Percentiles rank a stretch among this genome's conserved stretches.
These are phyloP conservation scores for sunflower (Helianthus annuus) DNA, from an alignment of 129 eudicot species.

Conservation along the genomic window HanXRQr2.0-SUNRISE NC_035448.2:129051213-129051712, in stretches of 20 bases:
- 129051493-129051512: neutral
- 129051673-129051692: neutral
- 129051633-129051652: neutral
- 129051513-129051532: neutral
- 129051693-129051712: neutral
- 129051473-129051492: conserved; percentile 9
- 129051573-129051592: too few relatives aligned
- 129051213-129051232: conserved; percentile 54
- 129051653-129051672: neutral
- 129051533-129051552: neutral
- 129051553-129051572: neutral
- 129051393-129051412: conserved; percentile 63
- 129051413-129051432: conserved; percentile 30
- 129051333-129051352: neutral
- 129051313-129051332: neutral
- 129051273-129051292: conserved; percentile 75
- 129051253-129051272: conserved; percentile 48
- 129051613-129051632: too few relatives aligned
- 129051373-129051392: neutral
- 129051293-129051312: conserved; percentile 5
- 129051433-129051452: conserved; percentile 37
- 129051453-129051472: conserved; percentile 46
- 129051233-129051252: conserved; percentile 48
- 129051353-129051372: neutral
- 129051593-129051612: too few relatives aligned